These are phyloP conservation scores for Lentinula boryana DNA, from an alignment of 768 basidiomycete species.

Conservation along the genomic window DNA sequence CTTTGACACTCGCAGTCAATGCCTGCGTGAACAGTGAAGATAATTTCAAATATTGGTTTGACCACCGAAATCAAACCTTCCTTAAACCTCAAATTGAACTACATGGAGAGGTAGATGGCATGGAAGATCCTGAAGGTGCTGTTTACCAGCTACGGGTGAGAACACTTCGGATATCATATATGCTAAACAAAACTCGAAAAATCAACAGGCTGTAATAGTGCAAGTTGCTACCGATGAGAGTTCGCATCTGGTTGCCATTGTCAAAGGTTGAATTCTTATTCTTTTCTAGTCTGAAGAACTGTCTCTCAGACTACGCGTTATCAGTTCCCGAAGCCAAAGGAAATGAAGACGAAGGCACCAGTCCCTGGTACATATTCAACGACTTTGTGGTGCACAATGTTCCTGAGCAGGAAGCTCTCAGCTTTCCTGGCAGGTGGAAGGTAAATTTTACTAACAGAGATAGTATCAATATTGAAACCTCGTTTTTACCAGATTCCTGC, in stretches of 20 bases:
- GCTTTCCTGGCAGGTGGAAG: conserved; percentile 91
- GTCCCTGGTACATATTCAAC: conserved; percentile 93
- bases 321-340: conserved; percentile 68
- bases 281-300: not conserved
- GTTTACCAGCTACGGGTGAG: conserved; percentile 72
- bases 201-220: conserved; percentile 66
- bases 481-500: conserved; percentile 62
- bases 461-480: not conserved
- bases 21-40: conserved; percentile 78
- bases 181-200: not conserved
- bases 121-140: conserved; percentile 48
- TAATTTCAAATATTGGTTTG: conserved; percentile 68
- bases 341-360: conserved; percentile 25
- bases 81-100: conserved; percentile 51
- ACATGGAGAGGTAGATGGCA: conserved; percentile 52
- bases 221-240: conserved; percentile 70
- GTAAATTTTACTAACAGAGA: conserved; percentile 31
- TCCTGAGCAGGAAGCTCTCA: conserved; percentile 79
- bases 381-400: conserved; percentile 89
- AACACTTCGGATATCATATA: not conserved
- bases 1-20: conserved; percentile 83
- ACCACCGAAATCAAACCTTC: conserved; percentile 52
- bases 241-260: conserved; percentile 83
- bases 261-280: conserved; percentile 52
- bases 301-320: not conserved